Conservation (phyloP, 2,329 filamentous ascomycete species). For the Tympanopsis confertula region DNA sequence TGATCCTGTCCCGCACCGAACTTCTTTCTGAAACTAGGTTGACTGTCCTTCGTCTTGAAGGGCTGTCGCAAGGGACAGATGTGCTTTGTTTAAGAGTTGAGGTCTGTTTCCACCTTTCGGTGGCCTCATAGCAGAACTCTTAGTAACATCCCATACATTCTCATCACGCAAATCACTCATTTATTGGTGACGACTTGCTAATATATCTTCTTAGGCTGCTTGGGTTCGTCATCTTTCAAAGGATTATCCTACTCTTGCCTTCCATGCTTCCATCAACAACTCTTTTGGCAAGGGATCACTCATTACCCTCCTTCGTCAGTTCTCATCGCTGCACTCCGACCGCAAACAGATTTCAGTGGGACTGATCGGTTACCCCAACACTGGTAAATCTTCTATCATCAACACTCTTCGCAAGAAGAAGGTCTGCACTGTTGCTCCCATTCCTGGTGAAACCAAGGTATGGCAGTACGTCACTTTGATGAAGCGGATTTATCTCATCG, state of each 20-base stretch:
- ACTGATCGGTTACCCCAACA: constrained; percentile 78
- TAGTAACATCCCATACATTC: constrained; percentile 96
- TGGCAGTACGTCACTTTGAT: constrained; percentile 97
- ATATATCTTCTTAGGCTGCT: constrained; percentile 52
- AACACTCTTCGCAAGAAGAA: constrained; percentile 92
- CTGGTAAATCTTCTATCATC: constrained; percentile 92
- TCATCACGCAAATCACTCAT: constrained; percentile 19
- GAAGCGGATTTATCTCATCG: constrained; percentile 89
- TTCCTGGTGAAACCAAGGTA: constrained; percentile 92
- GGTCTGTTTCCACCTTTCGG: constrained; percentile 55
- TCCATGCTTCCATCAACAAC: constrained; percentile 89
- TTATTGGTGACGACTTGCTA: constrained; percentile 9
- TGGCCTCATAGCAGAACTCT: constrained; percentile 71
- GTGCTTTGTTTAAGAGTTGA: constrained; percentile 97
- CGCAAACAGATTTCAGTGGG: constrained; percentile 92
- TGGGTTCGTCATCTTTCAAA: constrained; percentile 86
- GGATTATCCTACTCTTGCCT: constrained; percentile 86
- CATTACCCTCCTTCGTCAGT: constrained; percentile 85
- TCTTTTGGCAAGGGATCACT: constrained; percentile 92
- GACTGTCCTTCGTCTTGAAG: constrained; percentile 84
- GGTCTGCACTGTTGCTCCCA: constrained; percentile 84
- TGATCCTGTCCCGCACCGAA: constrained; percentile 60
- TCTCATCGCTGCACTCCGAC: constrained; percentile 77
- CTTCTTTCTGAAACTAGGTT: constrained; percentile 52
- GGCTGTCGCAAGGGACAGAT: constrained; percentile 62